Evolutionary conservation across 2,329 filamentous ascomycete species (phyloP).

Genomic region (Teratosphaeria epicoccoides): DNA sequence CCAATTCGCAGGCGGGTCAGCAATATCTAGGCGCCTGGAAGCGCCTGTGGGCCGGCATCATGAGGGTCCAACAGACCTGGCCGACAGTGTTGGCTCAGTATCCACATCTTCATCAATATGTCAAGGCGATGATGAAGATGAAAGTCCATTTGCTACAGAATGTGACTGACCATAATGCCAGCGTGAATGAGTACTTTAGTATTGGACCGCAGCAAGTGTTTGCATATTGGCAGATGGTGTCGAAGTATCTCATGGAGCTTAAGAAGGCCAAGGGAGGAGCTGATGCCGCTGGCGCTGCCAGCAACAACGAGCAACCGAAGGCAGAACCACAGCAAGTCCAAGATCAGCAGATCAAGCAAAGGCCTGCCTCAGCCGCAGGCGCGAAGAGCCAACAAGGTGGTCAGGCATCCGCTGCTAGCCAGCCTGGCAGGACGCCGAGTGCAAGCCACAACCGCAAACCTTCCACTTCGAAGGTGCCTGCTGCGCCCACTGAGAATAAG

Average conservation of each 20-base stretch:
- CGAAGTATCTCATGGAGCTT: constrained; percentile 18
- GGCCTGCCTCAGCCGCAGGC: background rate
- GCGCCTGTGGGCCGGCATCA: constrained; percentile 16
- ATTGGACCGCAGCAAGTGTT: constrained; percentile 16
- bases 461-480: constrained; percentile 19
- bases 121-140: constrained; percentile 18
- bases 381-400: constrained; percentile 1
- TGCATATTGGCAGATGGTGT: constrained; percentile 14
- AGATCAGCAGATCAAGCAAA: constrained; percentile 3
- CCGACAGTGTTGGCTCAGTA: constrained; percentile 9
- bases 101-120: constrained; percentile 13
- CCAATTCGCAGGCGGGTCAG: constrained; percentile 11
- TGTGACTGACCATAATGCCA: constrained; percentile 12
- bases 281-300: constrained; percentile 5
- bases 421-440: constrained; percentile 12
- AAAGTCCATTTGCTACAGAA: constrained; percentile 21
- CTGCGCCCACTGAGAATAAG: constrained; percentile 24
- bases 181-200: constrained; percentile 20
- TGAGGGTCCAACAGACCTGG: constrained; percentile 16
- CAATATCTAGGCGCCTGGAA: constrained; percentile 10
- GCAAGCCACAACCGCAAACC: constrained; percentile 16
- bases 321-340: constrained; percentile 6
- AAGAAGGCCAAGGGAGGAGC: constrained; percentile 14
- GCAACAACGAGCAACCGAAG: constrained; percentile 7
- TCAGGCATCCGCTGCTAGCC: background rate